Conservation (phyloP, 2,329 filamentous ascomycete species). For the Penicillium expansum region DNA sequence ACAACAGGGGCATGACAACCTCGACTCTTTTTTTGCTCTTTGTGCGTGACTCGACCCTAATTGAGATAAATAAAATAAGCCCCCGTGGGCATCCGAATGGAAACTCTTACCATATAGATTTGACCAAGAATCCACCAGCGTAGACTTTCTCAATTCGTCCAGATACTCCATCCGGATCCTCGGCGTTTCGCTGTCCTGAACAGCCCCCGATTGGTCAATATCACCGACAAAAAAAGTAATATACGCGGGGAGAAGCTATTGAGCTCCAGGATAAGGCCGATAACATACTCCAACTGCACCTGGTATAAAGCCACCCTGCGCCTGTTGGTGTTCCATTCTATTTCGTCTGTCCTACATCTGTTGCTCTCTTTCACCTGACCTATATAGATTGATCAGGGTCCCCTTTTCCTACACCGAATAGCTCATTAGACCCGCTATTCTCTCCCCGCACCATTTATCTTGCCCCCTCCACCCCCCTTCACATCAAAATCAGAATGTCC, state of each 20-base stretch:
- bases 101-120: conserved; percentile 13
- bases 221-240: conserved; percentile 25
- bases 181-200: conserved; percentile 16
- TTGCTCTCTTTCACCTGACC: not conserved
- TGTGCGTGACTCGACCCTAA: not conserved
- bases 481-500: conserved; percentile 31
- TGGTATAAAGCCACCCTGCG: conserved; percentile 24
- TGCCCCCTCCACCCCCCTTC: not conserved
- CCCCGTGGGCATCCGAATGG: not conserved
- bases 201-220: conserved; percentile 22
- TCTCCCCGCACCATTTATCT: not conserved
- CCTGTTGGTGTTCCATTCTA: not conserved
- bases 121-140: conserved; percentile 13
- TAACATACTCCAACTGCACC: conserved; percentile 13
- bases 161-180: conserved; percentile 11
- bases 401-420: not conserved
- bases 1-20: not conserved
- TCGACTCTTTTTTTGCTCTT: not conserved
- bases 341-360: not conserved
- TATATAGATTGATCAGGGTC: not conserved
- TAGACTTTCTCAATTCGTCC: conserved; percentile 27
- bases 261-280: conserved; percentile 19
- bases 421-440: conserved; percentile 3
- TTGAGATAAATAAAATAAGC: not conserved
- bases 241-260: conserved; percentile 25